These are phyloP conservation scores for Lolium rigidum DNA, from an alignment of 176 grass and related monocot species.

Conservation along the genomic window DNA sequence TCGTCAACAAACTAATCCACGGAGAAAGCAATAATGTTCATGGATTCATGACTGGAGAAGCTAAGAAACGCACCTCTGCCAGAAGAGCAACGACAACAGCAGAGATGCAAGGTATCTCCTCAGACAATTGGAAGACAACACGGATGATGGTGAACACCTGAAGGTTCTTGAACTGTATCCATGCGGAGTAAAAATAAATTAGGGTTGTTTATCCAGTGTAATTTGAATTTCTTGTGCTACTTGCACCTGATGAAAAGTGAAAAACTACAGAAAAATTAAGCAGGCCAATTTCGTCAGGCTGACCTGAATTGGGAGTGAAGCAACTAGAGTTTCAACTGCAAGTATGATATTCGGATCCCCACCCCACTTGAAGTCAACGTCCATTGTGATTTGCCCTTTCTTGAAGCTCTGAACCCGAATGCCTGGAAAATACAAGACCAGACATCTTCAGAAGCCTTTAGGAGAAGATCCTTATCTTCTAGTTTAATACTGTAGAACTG, in stretches of 20 bases:
- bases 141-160: conserved; percentile 95
- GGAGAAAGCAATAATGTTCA: background rate
- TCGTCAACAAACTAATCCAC: background rate
- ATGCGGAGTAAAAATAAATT: conserved; percentile 11
- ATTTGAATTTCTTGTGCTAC: background rate
- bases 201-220: too few species aligned
- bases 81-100: conserved; percentile 94
- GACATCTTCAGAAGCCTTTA: background rate
- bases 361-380: conserved; percentile 92
- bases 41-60: background rate
- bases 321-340: conserved; percentile 96
- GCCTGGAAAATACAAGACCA: conserved; percentile 54
- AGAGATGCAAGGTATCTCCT: conserved; percentile 96
- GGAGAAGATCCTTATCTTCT: conserved; percentile 2
- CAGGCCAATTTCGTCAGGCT: background rate
- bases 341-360: conserved; percentile 93
- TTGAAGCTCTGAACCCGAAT: conserved; percentile 86
- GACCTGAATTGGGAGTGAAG: conserved; percentile 98
- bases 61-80: conserved; percentile 64
- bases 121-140: conserved; percentile 90
- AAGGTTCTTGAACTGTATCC: conserved; percentile 84
- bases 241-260: background rate
- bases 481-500: background rate
- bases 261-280: background rate
- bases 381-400: conserved; percentile 92